Evolutionary conservation across 2,329 filamentous ascomycete genomes (phyloP).

Genomic region (Aaosphaeria arxii): DNA sequence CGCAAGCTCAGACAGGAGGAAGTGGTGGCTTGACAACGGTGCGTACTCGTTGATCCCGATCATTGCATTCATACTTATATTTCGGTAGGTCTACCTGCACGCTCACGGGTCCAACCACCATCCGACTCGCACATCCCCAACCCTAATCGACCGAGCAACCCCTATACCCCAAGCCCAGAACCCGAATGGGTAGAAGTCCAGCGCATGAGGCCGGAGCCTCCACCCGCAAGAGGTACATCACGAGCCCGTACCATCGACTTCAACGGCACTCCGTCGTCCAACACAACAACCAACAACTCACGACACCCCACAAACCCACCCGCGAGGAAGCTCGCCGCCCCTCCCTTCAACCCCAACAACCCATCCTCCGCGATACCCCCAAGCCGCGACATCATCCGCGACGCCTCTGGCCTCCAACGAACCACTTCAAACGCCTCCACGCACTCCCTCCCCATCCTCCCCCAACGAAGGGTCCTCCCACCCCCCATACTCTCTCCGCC

Average conservation of each 20-base stretch:
- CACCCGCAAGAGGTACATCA: slow-evolving; percentile 28
- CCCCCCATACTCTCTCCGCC: slow-evolving; percentile 3
- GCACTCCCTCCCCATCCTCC: slow-evolving; percentile 24
- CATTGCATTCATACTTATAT: slow-evolving; percentile 19
- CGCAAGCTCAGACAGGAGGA: slow-evolving; percentile 59
- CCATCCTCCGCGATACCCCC: not conserved
- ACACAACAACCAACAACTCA: not conserved
- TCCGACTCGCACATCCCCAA: slow-evolving; percentile 65
- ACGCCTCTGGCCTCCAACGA: slow-evolving; percentile 18
- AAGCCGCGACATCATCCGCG: slow-evolving; percentile 17
- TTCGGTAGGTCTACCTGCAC: slow-evolving; percentile 63
- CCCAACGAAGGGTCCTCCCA: slow-evolving; percentile 7
- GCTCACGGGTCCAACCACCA: slow-evolving; percentile 68
- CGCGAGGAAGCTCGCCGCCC: slow-evolving; percentile 30
- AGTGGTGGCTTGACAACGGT: slow-evolving; percentile 66
- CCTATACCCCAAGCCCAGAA: slow-evolving; percentile 71
- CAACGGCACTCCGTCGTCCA: slow-evolving; percentile 12
- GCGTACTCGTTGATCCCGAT: slow-evolving; percentile 42
- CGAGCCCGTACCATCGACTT: slow-evolving; percentile 29
- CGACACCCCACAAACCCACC: slow-evolving; percentile 1
- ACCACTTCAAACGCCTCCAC: slow-evolving; percentile 23
- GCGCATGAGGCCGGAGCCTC: slow-evolving; percentile 28
- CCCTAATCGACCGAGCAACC: slow-evolving; percentile 72
- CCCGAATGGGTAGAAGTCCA: slow-evolving; percentile 73
- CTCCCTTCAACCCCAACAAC: slow-evolving; percentile 16